phyloP scores from a whole-genome alignment of 257 asterid species.

The Echium plantagineum region DNA sequence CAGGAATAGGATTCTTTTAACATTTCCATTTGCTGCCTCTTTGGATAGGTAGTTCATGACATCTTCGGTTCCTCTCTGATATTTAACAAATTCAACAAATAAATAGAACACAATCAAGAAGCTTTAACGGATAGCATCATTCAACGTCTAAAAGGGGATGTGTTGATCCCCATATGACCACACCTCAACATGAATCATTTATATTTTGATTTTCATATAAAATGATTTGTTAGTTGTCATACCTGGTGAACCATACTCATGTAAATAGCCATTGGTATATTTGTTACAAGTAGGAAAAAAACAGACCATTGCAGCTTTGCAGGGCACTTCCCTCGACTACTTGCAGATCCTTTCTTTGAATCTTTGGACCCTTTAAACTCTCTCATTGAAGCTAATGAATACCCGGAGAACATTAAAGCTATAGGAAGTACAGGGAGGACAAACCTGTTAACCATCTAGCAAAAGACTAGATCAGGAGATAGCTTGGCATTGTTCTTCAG shows the following conservation, averaged over 20 bases:
- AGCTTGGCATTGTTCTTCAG: neutral
- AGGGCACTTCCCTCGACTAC: slow-evolving; percentile 14
- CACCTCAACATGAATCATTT: neutral
- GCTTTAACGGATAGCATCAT: neutral
- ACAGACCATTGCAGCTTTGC: slow-evolving; percentile 34
- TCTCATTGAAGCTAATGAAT: slow-evolving; percentile 47
- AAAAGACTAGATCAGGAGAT: neutral
- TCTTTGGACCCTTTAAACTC: slow-evolving; percentile 14
- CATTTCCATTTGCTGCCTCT: slow-evolving; percentile 50
- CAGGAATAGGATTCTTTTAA: slow-evolving; percentile 55
- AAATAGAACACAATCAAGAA: slow-evolving; percentile 8
- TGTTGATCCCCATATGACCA: neutral
- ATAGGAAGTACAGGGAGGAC: slow-evolving; percentile 96
- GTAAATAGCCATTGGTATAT: slow-evolving; percentile 85
- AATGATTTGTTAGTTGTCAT: neutral
- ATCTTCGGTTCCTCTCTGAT: slow-evolving; percentile 94
- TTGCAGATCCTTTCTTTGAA: slow-evolving; percentile 21
- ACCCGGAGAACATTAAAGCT: slow-evolving; percentile 77
- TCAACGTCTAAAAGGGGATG: neutral
- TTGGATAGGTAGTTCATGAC: slow-evolving; percentile 66
- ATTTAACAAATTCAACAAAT: too few relatives aligned
- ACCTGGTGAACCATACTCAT: slow-evolving; percentile 98
- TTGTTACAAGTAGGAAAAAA: slow-evolving; percentile 54
- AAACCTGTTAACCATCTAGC: slow-evolving; percentile 54
- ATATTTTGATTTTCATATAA: neutral